Percentiles rank a stretch among this genome's conserved stretches.
phyloP scores from a whole-genome alignment of 176 grass and related monocot species.

The Thalia dealbata region DNA sequence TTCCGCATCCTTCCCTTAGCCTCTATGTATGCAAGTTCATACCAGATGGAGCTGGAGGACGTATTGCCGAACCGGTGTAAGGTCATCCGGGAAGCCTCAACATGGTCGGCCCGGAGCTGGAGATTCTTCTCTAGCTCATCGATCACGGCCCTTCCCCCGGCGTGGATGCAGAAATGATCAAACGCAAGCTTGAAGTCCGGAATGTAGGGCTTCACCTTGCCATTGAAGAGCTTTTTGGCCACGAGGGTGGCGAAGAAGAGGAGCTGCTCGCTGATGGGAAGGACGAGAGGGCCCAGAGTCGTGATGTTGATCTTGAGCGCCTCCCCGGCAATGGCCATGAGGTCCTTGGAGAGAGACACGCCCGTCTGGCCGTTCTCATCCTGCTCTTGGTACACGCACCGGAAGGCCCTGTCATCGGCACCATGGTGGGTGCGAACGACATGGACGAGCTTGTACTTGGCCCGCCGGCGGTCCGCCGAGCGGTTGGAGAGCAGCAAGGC shows the following conservation, averaged over 20 bases:
- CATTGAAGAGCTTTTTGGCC: conserved; percentile 27
- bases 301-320: conserved; percentile 53
- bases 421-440: conserved; percentile 39
- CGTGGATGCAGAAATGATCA: conserved; percentile 57
- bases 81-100: conserved; percentile 48
- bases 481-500: conserved; percentile 36
- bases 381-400: conserved; percentile 47
- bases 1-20: conserved; percentile 34
- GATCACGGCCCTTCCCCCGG: conserved; percentile 44
- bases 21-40: conserved; percentile 40
- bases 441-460: conserved; percentile 39
- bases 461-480: conserved; percentile 14
- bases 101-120: conserved; percentile 35
- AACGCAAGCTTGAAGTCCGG: conserved; percentile 46
- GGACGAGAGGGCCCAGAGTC: conserved; percentile 39
- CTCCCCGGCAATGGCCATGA: conserved; percentile 37
- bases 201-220: conserved; percentile 43
- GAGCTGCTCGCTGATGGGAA: conserved; percentile 45
- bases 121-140: conserved; percentile 50
- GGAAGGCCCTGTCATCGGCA: conserved; percentile 31
- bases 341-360: conserved; percentile 42
- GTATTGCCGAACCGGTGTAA: conserved; percentile 47
- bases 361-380: conserved; percentile 31
- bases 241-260: conserved; percentile 30
- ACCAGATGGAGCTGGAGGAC: conserved; percentile 48